Evolutionary conservation across 2,329 filamentous ascomycete genomes (phyloP), one percentile per base, ranked within the genome.

Genomic region (Clonostachys solani): DNA sequence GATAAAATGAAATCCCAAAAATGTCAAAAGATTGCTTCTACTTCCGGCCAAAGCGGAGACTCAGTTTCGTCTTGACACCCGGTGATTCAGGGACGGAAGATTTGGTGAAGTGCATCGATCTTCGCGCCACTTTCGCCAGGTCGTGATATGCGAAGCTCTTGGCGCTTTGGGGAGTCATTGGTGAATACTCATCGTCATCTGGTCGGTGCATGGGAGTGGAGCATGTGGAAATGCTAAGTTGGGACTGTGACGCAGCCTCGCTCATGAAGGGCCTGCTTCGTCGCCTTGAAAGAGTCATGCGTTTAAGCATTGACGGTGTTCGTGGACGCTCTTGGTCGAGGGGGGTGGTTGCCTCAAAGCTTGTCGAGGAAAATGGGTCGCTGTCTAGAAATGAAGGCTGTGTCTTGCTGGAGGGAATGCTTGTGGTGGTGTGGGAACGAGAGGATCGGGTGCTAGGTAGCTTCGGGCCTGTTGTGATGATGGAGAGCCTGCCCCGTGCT

Each of bases 201-300:
- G 9, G 23, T 29, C 23, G 23, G 23, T 29, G 23, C 23, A 29
- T 29, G 23, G 23, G 23, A 29, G 23, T 29, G 36, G 36, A n/a
- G 36, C 36, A 18, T 7, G 36, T n/a, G 15, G 36, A 38, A 18
- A 38, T n/a, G 36, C 36, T 38, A 7, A n/a, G 15, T 18, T 38
- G 36, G 36, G 66, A 63, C 36, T 57, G 56, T n/a, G 58, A 57
- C 33, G 65, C 65, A 41, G 64, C 59, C 12, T 61, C 53, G 53
- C 64, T 68, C 51, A 82, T 65, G 19, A 67, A 65, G 8, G 75
- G 74, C 47, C 70, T 69, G 65, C 78, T 82, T 52, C 75, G 71
- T 69, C 79, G 80, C 57, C 73, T 71, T 43, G 74, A 73, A 33
- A 83, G 64, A 54, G 71, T 80, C 40, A 82, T 62, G 54, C 75